phyloP scores from a whole-genome alignment of 805 yeast species.

The Teunomyces lycoperdinae region DNA sequence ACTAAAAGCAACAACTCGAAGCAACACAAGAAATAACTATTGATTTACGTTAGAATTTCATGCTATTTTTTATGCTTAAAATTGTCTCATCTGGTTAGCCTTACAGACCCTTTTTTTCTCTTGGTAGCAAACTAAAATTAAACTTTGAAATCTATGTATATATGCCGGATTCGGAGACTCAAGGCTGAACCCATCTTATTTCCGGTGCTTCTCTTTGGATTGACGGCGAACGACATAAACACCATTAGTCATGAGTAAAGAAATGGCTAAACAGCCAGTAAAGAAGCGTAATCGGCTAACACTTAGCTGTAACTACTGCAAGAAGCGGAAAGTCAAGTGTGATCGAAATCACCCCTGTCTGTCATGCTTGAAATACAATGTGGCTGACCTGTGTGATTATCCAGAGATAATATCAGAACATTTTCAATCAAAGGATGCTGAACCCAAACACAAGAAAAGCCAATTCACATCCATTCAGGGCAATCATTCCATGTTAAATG shows the following conservation, averaged over 20 bases:
- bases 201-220: not conserved
- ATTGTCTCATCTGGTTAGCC: not conserved
- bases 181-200: not conserved
- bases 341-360: conserved; percentile 36
- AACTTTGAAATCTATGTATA: not conserved
- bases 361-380: conserved; percentile 27
- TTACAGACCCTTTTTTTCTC: not conserved
- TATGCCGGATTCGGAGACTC: not conserved
- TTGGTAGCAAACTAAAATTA: not conserved
- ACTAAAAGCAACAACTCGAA: not conserved
- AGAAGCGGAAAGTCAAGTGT: conserved; percentile 36
- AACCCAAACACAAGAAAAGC: not conserved
- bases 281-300: conserved; percentile 28
- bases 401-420: conserved; percentile 13
- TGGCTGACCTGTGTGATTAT: conserved; percentile 22
- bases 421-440: not conserved
- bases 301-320: conserved; percentile 34
- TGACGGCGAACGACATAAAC: not conserved
- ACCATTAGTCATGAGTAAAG: not conserved
- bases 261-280: not conserved
- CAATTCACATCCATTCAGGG: not conserved
- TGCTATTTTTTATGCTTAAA: not conserved
- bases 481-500: not conserved
- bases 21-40: not conserved
- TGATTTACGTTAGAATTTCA: not conserved